phyloP scores from a whole-genome alignment of 306 rosid genomes.

The Ochetophila trinervis region DNA sequence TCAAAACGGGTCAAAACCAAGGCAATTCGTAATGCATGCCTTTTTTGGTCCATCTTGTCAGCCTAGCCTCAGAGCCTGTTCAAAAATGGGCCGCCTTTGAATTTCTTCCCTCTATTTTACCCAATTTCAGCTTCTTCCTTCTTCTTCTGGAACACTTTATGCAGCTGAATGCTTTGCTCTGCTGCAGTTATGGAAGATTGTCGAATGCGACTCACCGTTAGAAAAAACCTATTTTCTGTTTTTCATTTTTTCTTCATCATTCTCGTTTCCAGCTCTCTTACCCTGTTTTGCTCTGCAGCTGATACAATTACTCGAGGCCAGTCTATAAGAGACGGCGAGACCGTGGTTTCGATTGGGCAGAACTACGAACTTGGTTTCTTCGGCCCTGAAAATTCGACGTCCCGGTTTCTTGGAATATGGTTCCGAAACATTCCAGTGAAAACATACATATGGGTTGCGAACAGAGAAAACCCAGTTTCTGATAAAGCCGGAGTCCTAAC shows the following conservation, averaged over 20 bases:
- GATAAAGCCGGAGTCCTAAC: constrained; percentile 41
- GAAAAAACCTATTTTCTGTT: constrained; percentile 13
- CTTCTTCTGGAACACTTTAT: background rate
- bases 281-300: constrained; percentile 37
- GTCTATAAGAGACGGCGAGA: constrained; percentile 31
- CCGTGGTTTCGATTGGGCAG: constrained; percentile 30
- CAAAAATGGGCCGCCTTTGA: background rate
- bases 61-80: too few species aligned
- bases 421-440: constrained; percentile 34
- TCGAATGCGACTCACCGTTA: constrained; percentile 23
- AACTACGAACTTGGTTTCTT: constrained; percentile 70
- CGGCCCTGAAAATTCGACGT: constrained; percentile 27
- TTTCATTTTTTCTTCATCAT: constrained; percentile 1
- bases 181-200: background rate
- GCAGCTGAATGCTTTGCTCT: background rate
- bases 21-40: too few species aligned
- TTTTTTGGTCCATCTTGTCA: background rate
- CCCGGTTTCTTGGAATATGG: constrained; percentile 71
- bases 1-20: background rate
- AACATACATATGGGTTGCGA: constrained; percentile 58
- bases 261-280: constrained; percentile 16
- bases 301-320: constrained; percentile 30
- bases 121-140: background rate
- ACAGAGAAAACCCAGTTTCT: constrained; percentile 50
- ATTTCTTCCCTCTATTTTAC: background rate